Evolutionary conservation across 108 stramenopile genomes (phyloP).

Genomic region (Fistulifera solaris): DNA sequence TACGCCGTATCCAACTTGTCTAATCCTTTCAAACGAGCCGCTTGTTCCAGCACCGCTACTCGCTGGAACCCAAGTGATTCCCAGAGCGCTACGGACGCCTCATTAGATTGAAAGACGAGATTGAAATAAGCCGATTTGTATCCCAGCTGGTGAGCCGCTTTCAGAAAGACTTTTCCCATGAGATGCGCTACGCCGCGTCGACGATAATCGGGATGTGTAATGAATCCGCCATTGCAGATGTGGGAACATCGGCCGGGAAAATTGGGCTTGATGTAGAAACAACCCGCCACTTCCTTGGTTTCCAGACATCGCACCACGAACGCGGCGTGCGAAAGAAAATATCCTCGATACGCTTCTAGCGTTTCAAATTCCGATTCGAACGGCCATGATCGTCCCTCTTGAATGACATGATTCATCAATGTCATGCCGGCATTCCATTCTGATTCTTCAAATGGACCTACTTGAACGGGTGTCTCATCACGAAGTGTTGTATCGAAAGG

Average conservation of each 20-base stretch:
- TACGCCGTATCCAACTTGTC: slow-evolving; percentile 43
- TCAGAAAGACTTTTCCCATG: slow-evolving; percentile 43
- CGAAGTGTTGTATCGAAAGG: slow-evolving; percentile 25
- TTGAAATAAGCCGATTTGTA: slow-evolving; percentile 53
- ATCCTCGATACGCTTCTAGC: slow-evolving; percentile 29
- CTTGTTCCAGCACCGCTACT: slow-evolving; percentile 38
- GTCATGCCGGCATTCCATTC: slow-evolving; percentile 43
- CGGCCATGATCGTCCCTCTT: slow-evolving; percentile 45
- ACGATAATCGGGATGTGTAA: slow-evolving; percentile 34
- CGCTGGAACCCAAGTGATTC: slow-evolving; percentile 48
- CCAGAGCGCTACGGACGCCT: slow-evolving; percentile 32
- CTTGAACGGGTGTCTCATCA: slow-evolving; percentile 18
- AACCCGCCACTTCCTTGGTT: slow-evolving; percentile 34
- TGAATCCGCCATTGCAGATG: slow-evolving; percentile 51
- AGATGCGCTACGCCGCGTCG: slow-evolving; percentile 32
- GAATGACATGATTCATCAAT: slow-evolving; percentile 47
- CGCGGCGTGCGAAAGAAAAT: slow-evolving; percentile 43
- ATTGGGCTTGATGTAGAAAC: slow-evolving; percentile 57
- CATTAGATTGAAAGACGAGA: slow-evolving; percentile 46
- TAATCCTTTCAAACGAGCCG: slow-evolving; percentile 43
- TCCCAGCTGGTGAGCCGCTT: slow-evolving; percentile 36
- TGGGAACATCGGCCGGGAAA: slow-evolving; percentile 52
- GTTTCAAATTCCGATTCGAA: slow-evolving; percentile 38
- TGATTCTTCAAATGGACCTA: slow-evolving; percentile 23
- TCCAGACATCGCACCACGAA: slow-evolving; percentile 41